These are phyloP conservation scores for Pseudogymnoascus sp. DNA, from an alignment of 2,329 filamentous ascomycete species.

Conservation along the genomic window DNA sequence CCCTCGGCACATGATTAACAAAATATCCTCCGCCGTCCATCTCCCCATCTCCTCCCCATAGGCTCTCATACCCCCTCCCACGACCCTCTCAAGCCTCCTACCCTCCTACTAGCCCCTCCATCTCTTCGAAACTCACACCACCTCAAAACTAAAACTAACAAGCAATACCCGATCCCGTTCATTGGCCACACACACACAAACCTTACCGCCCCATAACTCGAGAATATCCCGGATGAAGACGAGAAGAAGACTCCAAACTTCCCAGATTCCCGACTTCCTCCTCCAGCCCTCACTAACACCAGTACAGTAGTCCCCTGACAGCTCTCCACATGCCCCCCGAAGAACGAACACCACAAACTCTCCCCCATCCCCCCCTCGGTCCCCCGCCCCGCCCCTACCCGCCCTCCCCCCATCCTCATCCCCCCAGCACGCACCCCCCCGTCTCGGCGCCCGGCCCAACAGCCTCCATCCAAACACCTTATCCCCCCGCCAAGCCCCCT, in stretches of 20 bases:
- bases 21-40: too few relatives aligned
- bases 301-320: neutral
- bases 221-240: neutral
- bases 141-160: neutral
- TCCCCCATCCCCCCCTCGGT: too few relatives aligned
- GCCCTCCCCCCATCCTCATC: neutral
- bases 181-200: neutral
- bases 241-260: neutral
- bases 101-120: neutral
- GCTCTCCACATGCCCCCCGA: neutral
- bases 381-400: neutral
- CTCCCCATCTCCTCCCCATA: too few relatives aligned
- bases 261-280: neutral
- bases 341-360: too few relatives aligned
- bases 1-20: neutral
- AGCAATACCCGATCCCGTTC: neutral
- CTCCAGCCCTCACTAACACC: neutral
- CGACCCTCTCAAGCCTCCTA: neutral
- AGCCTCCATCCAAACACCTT: neutral
- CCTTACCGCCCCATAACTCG: neutral
- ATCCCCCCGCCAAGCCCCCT: neutral
- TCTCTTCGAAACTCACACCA: neutral
- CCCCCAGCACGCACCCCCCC: neutral
- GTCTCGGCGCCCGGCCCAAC: neutral
- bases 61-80: neutral